Conservation (phyloP, 2,329 filamentous ascomycete genomes). For the Talaromyces sp. region DNA sequence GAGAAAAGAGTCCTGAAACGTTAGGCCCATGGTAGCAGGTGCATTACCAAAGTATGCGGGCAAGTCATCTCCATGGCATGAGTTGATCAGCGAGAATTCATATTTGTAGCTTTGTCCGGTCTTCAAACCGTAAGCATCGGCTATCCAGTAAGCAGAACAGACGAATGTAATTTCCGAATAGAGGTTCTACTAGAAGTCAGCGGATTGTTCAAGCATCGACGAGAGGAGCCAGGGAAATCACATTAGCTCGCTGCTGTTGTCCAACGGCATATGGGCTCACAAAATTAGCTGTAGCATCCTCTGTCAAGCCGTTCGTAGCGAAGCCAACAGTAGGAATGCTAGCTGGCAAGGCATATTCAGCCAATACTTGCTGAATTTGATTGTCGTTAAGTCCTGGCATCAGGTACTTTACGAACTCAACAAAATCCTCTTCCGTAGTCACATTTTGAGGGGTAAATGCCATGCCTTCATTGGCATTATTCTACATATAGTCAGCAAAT, state of each 20-base stretch:
- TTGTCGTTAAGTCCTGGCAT: conserved; percentile 44
- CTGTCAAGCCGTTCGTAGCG: conserved; percentile 35
- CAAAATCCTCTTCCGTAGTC: conserved; percentile 14
- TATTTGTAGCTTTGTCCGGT: conserved; percentile 44
- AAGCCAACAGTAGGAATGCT: conserved; percentile 27
- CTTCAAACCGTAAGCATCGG: conserved; percentile 42
- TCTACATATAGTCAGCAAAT: conserved; percentile 18
- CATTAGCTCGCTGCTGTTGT: conserved; percentile 52
- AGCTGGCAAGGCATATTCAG: conserved; percentile 38
- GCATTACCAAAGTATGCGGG: conserved; percentile 38
- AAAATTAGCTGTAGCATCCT: conserved; percentile 48
- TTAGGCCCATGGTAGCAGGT: conserved; percentile 14
- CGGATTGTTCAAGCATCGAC: no score
- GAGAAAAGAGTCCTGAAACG: conserved; percentile 22
- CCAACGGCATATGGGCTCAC: conserved; percentile 49
- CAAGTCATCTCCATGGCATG: conserved; percentile 65
- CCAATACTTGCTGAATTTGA: conserved; percentile 40
- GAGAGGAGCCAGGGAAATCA: not conserved
- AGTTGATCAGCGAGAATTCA: conserved; percentile 61
- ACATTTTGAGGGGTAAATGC: conserved; percentile 33
- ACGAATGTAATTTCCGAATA: conserved; percentile 55
- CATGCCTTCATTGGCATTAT: conserved; percentile 46
- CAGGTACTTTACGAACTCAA: conserved; percentile 22
- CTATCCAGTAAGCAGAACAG: conserved; percentile 57
- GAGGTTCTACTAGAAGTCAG: conserved; percentile 40